These are phyloP conservation scores for Camelina sativa DNA, from an alignment of 345 rosid species.

Conservation along the genomic window DNA sequence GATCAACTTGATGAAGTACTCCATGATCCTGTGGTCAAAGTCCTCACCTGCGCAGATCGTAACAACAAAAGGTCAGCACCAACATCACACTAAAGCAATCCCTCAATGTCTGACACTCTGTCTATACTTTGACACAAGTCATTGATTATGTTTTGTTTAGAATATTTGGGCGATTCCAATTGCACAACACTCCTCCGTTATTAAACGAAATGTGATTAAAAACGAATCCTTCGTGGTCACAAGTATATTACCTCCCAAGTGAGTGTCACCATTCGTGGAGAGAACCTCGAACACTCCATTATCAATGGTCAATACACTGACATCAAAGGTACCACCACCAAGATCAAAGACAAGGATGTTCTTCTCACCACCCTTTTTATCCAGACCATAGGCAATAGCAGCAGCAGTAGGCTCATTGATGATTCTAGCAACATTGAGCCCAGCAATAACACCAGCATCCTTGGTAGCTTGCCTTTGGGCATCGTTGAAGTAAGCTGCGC, in stretches of 20 bases:
- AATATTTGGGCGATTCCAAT: background rate
- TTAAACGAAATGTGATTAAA: background rate
- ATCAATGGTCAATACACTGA: slow-evolving; percentile 45
- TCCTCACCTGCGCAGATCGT: slow-evolving; percentile 53
- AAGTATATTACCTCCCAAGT: slow-evolving; percentile 42
- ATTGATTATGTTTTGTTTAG: background rate
- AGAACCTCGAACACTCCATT: slow-evolving; percentile 47
- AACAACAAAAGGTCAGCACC: background rate
- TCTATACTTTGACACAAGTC: background rate
- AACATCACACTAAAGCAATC: background rate
- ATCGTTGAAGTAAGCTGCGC: slow-evolving; percentile 48
- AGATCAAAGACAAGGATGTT: slow-evolving; percentile 46
- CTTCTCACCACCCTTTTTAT: slow-evolving; percentile 47
- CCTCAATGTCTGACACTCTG: background rate
- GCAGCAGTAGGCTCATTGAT: slow-evolving; percentile 49
- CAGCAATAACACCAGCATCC: slow-evolving; percentile 49
- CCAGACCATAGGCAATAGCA: slow-evolving; percentile 49
- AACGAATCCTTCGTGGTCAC: background rate
- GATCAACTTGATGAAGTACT: slow-evolving; percentile 63
- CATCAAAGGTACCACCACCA: slow-evolving; percentile 48
- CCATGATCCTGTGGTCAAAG: slow-evolving; percentile 65
- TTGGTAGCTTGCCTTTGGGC: slow-evolving; percentile 47
- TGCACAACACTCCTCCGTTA: background rate
- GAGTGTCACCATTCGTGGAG: slow-evolving; percentile 45
- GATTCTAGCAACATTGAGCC: slow-evolving; percentile 46